Conservation (phyloP, 73 alveolate species). For the Tetrahymena malaccensis region DNA sequence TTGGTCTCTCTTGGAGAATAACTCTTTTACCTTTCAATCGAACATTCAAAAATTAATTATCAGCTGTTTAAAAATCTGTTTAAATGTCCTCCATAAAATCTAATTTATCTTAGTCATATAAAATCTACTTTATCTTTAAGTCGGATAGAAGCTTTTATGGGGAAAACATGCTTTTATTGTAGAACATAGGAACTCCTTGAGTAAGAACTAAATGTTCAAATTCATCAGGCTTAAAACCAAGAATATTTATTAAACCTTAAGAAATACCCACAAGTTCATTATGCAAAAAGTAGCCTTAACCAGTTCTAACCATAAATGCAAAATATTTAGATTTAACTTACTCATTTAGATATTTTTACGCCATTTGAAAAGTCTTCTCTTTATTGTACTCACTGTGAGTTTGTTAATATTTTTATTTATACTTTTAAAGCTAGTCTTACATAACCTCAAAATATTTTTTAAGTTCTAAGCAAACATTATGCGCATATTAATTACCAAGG, state of each 20-base stretch:
- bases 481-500: neutral
- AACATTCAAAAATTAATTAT: too few relatives aligned
- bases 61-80: neutral
- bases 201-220: neutral
- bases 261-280: neutral
- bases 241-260: neutral
- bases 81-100: neutral
- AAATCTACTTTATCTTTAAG: too few relatives aligned
- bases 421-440: neutral
- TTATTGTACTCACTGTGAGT: too few relatives aligned
- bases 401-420: too few relatives aligned
- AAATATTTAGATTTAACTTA: neutral
- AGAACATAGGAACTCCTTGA: neutral
- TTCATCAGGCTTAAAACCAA: neutral
- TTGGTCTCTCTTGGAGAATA: neutral
- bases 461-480: neutral
- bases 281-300: neutral
- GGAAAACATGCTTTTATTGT: neutral
- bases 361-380: neutral
- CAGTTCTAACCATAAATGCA: neutral
- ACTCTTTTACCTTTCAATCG: neutral
- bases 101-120: neutral
- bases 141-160: neutral
- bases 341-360: neutral
- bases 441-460: neutral